Base-by-base conservation (phyloP, 1,284 basidiomycete species). In the Athelia psychrophila region DNA sequence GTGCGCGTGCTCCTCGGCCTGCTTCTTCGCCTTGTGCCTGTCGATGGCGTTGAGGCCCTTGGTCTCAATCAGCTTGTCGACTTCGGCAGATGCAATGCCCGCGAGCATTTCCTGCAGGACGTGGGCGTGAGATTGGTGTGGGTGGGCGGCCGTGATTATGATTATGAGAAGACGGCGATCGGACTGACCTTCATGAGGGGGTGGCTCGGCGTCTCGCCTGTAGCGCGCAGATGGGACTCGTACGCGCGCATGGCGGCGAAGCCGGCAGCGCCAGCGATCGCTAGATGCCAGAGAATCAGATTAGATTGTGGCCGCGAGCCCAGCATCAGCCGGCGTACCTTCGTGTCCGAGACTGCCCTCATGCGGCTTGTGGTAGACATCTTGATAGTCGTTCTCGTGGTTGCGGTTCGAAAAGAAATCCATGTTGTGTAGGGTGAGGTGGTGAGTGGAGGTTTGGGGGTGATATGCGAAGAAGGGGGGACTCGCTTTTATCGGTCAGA, bases 181-280 rank as follows among this genome's bases (percentile, higher is more conserved):
- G 6, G 16, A 44, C 42, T 27, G 5, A 59, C 59, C 54, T 62
- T 62, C 56, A 61, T 61, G 33, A 55, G 54, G 3, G 50, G 48
- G 45, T 60, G 61, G 13, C 52, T 55, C 16, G 60, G 60, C 23
- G 52, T 52, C 24, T 64, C 56, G 16, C 62, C 62, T 2, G 60
- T 60, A 2, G 57, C 59, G 23, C 61, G 60, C 15, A 63, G 57
- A 49, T 63, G 61, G 12, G 58, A 44, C 51, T 64, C 62, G 46
- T 62, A 63, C 4, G 61, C 60, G 40, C 56, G 54, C 60, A 64
- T 63, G 20, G 62, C 60, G 3, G 61, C 60, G 50, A 64, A 64
- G 18, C 62, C 62, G 5, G 62, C 62, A 19, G 62, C 62, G n/a
- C 53, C 61, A 19, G 62, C 61, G 44, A 64, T 56, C 8, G 54